Conservation (phyloP, 495 filamentous ascomycete genomes). For the Penicillium nucicola region DNA sequence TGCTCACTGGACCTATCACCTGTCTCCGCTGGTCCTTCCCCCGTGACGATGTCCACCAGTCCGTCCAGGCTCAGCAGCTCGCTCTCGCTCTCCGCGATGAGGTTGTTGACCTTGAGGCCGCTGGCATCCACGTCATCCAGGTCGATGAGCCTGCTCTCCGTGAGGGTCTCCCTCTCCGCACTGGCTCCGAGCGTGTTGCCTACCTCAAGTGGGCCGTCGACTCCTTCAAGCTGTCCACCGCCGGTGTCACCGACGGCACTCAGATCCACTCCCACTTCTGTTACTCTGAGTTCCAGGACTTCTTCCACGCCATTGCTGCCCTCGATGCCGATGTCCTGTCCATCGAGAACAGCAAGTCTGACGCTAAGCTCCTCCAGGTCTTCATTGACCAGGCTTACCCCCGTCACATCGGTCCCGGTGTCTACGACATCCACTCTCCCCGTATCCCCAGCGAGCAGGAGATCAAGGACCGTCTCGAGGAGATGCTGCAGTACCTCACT, state of each 20-base stretch:
- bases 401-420: conserved; percentile 97
- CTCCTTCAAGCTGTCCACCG: conserved; percentile 90
- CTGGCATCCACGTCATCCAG: conserved; percentile 95
- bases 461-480: conserved; percentile 93
- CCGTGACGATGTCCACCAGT: conserved; percentile 98
- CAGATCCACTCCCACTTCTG: conserved; percentile 99
- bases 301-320: conserved; percentile 99
- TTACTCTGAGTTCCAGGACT: conserved; percentile 99
- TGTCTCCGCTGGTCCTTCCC: conserved; percentile 99
- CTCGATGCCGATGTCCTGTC: conserved; percentile 96
- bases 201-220: conserved; percentile 97
- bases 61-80: conserved; percentile 96
- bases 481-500: conserved; percentile 94
- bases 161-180: conserved; percentile 95
- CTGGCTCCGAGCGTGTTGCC: conserved; percentile 85
- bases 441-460: conserved; percentile 93
- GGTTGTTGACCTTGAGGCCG: conserved; percentile 94
- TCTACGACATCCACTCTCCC: conserved; percentile 99
- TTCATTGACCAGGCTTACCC: conserved; percentile 96
- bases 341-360: conserved; percentile 99
- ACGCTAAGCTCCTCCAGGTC: conserved; percentile 97
- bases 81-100: conserved; percentile 97
- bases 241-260: conserved; percentile 86
- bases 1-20: conserved; percentile 98
- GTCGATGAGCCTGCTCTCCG: conserved; percentile 98